A percentile compares a stretch with the other conserved stretches of the same genome.
Conservation (phyloP, 2,329 filamentous ascomycete species). For the Bipolaris victoriae region DNA sequence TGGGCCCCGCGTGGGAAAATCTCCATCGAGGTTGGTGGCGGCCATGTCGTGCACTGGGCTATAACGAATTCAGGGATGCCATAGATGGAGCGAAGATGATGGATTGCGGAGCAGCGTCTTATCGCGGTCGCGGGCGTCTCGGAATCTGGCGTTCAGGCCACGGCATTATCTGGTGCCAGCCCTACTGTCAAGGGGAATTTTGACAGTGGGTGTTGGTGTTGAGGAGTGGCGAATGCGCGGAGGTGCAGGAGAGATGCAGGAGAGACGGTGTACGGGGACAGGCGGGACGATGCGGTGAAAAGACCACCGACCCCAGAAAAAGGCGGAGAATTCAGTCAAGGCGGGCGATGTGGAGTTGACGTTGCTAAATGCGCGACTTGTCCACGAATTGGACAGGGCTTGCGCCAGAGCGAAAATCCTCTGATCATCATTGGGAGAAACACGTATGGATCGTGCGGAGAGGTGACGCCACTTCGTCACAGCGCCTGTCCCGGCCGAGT, state of each 20-base stretch:
- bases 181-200: slow-evolving; percentile 7
- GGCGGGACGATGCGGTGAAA: slow-evolving; percentile 26
- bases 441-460: slow-evolving; percentile 24
- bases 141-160: slow-evolving; percentile 23
- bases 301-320: slow-evolving; percentile 30
- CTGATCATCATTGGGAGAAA: slow-evolving; percentile 23
- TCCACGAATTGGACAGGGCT: slow-evolving; percentile 18
- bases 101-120: slow-evolving; percentile 16
- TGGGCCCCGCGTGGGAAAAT: slow-evolving; percentile 38
- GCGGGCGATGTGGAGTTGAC: slow-evolving; percentile 25
- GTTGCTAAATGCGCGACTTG: slow-evolving; percentile 22
- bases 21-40: slow-evolving; percentile 20
- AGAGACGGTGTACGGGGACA: not conserved
- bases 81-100: slow-evolving; percentile 1
- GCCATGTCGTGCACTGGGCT: slow-evolving; percentile 35
- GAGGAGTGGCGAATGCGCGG: slow-evolving; percentile 2
- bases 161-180: slow-evolving; percentile 32
- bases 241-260: slow-evolving; percentile 7
- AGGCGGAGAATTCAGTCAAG: slow-evolving; percentile 26
- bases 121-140: slow-evolving; percentile 35
- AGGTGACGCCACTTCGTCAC: slow-evolving; percentile 25
- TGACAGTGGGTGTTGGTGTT: not conserved
- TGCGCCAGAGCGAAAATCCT: slow-evolving; percentile 19
- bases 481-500: slow-evolving; percentile 13
- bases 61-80: slow-evolving; percentile 14